Base-by-base conservation (phyloP, 2,329 filamentous ascomycete species). In the Sporothrix protearum region DNA sequence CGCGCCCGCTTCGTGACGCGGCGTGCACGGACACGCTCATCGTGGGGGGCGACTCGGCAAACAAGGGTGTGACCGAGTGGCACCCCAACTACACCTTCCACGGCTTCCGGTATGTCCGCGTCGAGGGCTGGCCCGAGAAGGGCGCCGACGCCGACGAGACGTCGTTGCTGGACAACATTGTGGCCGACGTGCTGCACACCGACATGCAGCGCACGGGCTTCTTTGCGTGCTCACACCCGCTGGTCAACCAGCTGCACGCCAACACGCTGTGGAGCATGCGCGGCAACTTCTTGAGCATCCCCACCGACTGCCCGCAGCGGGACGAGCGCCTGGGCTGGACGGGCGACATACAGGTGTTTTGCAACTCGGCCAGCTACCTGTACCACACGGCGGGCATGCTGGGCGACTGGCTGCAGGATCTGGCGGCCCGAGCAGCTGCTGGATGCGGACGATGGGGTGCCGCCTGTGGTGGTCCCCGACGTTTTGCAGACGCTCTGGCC, bases 191-290 rank as follows among this genome's bases (percentile, higher is more conserved):
- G 0, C 76, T 87, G 5, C 84, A 88, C 73, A 85, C 83, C 0
- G 86, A 89, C 71, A 82, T 89, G 79, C 77, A 80, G 67, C 80
- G 82, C 12, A 85, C 79, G 0, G 86, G 86, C 0, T 80, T 76
- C 71, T 88, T 89, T 67, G 76, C 80, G 10, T 88, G 84, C 72
- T 89, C 87, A 0, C 77, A 89, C 63, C 57, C 75, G 0, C 78
- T 83, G 3, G 74, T 89, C 39, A 89, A 88, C 74, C 78, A 83
- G 57, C 81, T 90, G 5, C 84, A 89, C 74, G 69, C 81, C 1
- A 89, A 90, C 69, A 81, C 85, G 0, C 76, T 80, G 47, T 89
- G 87, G 87, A 83, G 82, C 3, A 87, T 88, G 83, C 82, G 82
- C 47, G 86, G 86, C 0, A 89, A 89, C 74, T 88, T 89, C 74